These are phyloP conservation scores for Fusarium gaditjirri DNA, from an alignment of 2,329 filamentous ascomycete species.

Conservation along the genomic window DNA sequence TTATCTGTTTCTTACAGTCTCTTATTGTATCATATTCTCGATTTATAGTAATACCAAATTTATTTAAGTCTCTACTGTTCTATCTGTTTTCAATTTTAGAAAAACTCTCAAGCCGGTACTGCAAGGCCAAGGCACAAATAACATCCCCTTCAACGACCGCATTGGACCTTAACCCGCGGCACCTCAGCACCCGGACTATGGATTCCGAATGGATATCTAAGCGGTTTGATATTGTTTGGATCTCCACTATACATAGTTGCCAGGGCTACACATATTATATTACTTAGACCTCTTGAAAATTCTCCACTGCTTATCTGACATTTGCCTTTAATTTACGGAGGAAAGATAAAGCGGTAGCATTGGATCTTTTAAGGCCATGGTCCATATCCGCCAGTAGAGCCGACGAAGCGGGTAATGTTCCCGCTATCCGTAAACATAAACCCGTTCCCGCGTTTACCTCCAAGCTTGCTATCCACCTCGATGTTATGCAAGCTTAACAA, in stretches of 20 bases:
- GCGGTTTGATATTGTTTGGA: background rate
- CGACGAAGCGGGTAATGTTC: background rate
- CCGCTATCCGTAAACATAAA: background rate
- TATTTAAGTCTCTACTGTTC: no score
- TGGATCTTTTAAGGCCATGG: background rate
- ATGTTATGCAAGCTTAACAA: background rate
- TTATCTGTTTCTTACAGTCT: no score
- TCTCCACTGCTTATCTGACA: background rate
- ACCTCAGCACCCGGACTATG: background rate
- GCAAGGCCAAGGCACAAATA: no score
- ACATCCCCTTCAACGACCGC: background rate
- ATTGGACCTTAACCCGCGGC: background rate
- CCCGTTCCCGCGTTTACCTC: background rate
- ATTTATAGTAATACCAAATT: no score
- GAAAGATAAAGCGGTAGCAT: background rate
- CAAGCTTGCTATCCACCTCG: background rate
- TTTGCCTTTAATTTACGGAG: accelerated
- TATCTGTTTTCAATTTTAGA: background rate
- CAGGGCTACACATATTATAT: background rate
- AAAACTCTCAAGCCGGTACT: background rate
- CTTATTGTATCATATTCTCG: no score
- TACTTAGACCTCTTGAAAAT: accelerated
- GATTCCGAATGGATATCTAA: background rate
- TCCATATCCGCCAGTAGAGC: background rate
- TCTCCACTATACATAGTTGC: no score